Evolutionary conservation across 2,329 filamentous ascomycete genomes (phyloP).

Genomic region (Fonsecaea pugnacius): DNA sequence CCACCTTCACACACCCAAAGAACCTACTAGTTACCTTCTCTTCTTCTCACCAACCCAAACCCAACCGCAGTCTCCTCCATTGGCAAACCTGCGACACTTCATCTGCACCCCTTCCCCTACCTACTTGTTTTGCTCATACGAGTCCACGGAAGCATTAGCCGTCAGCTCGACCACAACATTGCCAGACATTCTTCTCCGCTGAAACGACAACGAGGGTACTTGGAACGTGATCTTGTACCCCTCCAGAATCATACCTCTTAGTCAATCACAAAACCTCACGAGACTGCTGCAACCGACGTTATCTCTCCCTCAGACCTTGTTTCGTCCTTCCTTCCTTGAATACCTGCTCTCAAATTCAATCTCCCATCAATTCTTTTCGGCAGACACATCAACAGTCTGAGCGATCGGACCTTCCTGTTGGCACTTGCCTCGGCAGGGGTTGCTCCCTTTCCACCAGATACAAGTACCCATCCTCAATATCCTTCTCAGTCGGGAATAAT

Average conservation of each 20-base stretch:
- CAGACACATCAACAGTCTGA: background rate
- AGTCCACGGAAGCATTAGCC: slow-evolving; percentile 3
- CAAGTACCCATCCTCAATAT: background rate
- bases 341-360: background rate
- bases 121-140: background rate
- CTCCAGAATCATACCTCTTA: slow-evolving; percentile 4
- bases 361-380: background rate
- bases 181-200: background rate
- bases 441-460: slow-evolving; percentile 9
- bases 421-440: slow-evolving; percentile 5
- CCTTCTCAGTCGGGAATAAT: background rate
- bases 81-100: slow-evolving; percentile 9
- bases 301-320: slow-evolving; percentile 1
- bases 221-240: slow-evolving; percentile 6
- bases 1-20: slow-evolving; percentile 12
- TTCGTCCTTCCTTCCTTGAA: background rate
- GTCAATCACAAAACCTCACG: background rate
- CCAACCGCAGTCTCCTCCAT: slow-evolving; percentile 10
- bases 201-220: slow-evolving; percentile 10
- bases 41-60: slow-evolving; percentile 17
- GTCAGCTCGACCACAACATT: background rate
- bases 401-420: background rate
- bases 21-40: background rate
- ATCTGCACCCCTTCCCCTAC: background rate
- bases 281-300: background rate